Base-by-base conservation (phyloP, 1,284 basidiomycete species). In the Gymnopus androsaceus region DNA sequence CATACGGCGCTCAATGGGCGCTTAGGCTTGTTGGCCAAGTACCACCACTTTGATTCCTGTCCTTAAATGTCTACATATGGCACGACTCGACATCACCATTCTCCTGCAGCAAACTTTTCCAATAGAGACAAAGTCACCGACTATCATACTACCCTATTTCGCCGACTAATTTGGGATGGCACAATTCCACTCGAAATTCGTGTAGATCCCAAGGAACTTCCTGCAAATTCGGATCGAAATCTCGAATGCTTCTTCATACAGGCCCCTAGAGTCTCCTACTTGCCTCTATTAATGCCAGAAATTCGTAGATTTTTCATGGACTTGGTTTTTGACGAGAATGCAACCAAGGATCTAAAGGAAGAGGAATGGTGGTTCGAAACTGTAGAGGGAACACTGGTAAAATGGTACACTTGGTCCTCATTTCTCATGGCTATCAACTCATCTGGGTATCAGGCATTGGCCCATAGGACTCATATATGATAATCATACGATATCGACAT, bases 321-420 rank as follows among this genome's bases (percentile, higher is more conserved):
- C 61, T 84, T 96, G 46, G 91, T 93, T 4, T 88, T 97, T 64
- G 92, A 95, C 66, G 91, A 94, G 63, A 78, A 82, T 31, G 85
- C 87, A 21, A 82, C 85, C 3, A 84, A 83, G 55, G 64, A 79
- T 11, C 72, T 93, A 58, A 90, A 88, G 67, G 91, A 94, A 63
- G 87, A 91, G 57, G 88, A 94, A 47, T 93, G 95, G 89, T 97
- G 95, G 95, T 95, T 98, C 69, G 93, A 96, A 71, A 86, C 85
- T 59, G 87, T 87, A 61, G 86, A 84, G 58, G 87, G 85, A 47
- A 82, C 76, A 27, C 72, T 86, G 61, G 81, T 91, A 67, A 92
- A 91, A 74, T 96, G 93, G 94, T 94, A 59, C 60, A 86, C 40
- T 33, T 31, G 28, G 14, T 40, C 37, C 19, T 36, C 37, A 50